phyloP scores from a whole-genome alignment of 2,329 filamentous ascomycete species.

The Fusarium oligoseptatum region DNA sequence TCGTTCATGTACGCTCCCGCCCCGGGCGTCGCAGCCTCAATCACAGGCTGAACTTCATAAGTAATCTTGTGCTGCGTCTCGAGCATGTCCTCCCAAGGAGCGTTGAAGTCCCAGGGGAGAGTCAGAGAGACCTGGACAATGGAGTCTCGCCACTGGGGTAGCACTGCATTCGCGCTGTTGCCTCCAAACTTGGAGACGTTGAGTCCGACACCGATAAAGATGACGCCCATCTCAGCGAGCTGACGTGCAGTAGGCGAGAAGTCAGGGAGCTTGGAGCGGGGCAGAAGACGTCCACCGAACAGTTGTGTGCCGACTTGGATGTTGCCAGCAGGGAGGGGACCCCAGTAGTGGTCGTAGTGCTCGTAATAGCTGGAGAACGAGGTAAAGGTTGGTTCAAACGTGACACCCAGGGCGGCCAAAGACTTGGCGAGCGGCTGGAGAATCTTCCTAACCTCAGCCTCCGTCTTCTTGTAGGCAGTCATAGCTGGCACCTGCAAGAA shows the following conservation, averaged over 20 bases:
- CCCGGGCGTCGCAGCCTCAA: slow-evolving; percentile 54
- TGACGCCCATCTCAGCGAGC: slow-evolving; percentile 40
- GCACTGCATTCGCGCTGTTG: slow-evolving; percentile 51
- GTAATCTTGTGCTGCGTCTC: slow-evolving; percentile 48
- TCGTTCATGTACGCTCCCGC: slow-evolving; percentile 65
- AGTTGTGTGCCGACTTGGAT: slow-evolving; percentile 47
- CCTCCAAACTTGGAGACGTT: slow-evolving; percentile 45
- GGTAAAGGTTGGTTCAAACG: slow-evolving; percentile 21
- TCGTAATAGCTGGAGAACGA: slow-evolving; percentile 50
- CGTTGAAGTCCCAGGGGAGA: slow-evolving; percentile 47
- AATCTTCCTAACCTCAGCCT: slow-evolving; percentile 51
- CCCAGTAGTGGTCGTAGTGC: slow-evolving; percentile 59
- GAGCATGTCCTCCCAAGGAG: slow-evolving; percentile 47
- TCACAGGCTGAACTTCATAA: slow-evolving; percentile 38
- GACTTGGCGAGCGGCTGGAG: slow-evolving; percentile 52
- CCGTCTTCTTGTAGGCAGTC: slow-evolving; percentile 60
- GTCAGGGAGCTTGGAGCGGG: slow-evolving; percentile 49
- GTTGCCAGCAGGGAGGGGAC: slow-evolving; percentile 56
- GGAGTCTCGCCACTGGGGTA: slow-evolving; percentile 57
- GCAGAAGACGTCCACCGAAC: slow-evolving; percentile 59
- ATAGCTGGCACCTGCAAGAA: slow-evolving; percentile 48
- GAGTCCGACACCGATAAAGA: slow-evolving; percentile 47
- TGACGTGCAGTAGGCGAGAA: slow-evolving; percentile 29
- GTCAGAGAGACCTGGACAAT: slow-evolving; percentile 49
- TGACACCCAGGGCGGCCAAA: slow-evolving; percentile 22